Percentiles rank a stretch among this genome's conserved stretches.
Evolutionary conservation across 208 protist genomes (phyloP).

Genomic region (Crithidia thermophila): DNA sequence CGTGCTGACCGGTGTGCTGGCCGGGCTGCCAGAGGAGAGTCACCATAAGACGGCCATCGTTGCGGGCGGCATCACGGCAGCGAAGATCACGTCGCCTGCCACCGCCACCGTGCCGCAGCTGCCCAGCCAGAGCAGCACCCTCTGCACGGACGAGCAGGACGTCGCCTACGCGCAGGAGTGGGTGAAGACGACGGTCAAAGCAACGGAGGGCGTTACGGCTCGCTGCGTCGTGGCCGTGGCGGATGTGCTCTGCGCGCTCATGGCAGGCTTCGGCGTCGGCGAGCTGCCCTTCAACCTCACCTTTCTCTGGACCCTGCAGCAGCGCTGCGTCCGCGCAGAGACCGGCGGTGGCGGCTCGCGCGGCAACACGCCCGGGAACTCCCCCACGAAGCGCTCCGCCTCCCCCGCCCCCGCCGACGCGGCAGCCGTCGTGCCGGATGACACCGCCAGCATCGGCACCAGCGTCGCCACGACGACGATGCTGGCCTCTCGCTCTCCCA

Average conservation of each 20-base stretch:
- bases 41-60: not conserved
- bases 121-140: slow-evolving; percentile 6
- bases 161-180: slow-evolving; percentile 61
- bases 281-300: slow-evolving; percentile 59
- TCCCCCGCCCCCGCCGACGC: not conserved
- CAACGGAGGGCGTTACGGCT: slow-evolving; percentile 39
- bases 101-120: not conserved
- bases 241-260: slow-evolving; percentile 54
- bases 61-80: not conserved
- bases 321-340: slow-evolving; percentile 32
- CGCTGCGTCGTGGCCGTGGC: slow-evolving; percentile 59
- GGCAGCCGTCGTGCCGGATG: slow-evolving; percentile 1
- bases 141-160: slow-evolving; percentile 60
- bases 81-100: not conserved
- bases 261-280: slow-evolving; percentile 48
- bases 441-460: slow-evolving; percentile 5
- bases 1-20: slow-evolving; percentile 53
- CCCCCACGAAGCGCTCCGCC: not conserved
- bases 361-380: not conserved
- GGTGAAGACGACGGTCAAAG: slow-evolving; percentile 32
- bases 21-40: slow-evolving; percentile 38
- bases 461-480: slow-evolving; percentile 13
- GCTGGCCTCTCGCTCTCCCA: slow-evolving; percentile 20
- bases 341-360: too few relatives aligned
- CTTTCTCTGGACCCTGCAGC: slow-evolving; percentile 57